Conservation (phyloP, 257 asterid species). For the Plantago ovata region DNA sequence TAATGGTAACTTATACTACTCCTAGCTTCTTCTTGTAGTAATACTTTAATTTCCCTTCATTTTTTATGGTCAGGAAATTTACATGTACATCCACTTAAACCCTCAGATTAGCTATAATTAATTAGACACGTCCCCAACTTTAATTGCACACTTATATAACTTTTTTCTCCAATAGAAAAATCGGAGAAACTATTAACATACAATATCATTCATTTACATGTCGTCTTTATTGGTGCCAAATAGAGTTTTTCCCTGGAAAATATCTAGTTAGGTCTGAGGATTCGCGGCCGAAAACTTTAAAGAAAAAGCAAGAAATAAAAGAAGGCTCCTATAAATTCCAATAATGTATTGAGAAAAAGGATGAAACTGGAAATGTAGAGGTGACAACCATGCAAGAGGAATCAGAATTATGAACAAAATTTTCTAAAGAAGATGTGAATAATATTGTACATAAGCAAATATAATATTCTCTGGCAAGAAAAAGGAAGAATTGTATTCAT, state of each 20-base stretch:
- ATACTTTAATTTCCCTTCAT: no score
- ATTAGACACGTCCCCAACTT: no score
- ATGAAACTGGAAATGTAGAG: slow-evolving; percentile 10
- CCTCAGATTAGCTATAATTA: no score
- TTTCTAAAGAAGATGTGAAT: slow-evolving; percentile 20
- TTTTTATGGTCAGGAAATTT: slow-evolving; percentile 2
- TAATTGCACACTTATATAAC: no score
- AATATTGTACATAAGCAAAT: slow-evolving; percentile 8
- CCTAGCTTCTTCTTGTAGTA: slow-evolving; percentile 11
- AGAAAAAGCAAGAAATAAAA: neutral
- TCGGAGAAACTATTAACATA: neutral
- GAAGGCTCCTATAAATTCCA: neutral
- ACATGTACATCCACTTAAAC: neutral
- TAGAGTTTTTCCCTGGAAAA: neutral
- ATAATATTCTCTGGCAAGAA: slow-evolving; percentile 21
- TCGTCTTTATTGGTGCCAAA: neutral
- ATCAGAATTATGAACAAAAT: slow-evolving; percentile 28
- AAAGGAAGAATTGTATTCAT: slow-evolving; percentile 19
- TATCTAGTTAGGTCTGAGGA: neutral
- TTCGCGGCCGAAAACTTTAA: neutral
- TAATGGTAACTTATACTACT: neutral
- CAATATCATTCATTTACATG: neutral
- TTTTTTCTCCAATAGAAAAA: neutral
- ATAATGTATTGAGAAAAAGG: neutral
- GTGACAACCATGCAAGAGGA: slow-evolving; percentile 32